Evolutionary conservation across 495 filamentous ascomycete genomes (phyloP).

Genomic region (Penicillium bovifimosum): DNA sequence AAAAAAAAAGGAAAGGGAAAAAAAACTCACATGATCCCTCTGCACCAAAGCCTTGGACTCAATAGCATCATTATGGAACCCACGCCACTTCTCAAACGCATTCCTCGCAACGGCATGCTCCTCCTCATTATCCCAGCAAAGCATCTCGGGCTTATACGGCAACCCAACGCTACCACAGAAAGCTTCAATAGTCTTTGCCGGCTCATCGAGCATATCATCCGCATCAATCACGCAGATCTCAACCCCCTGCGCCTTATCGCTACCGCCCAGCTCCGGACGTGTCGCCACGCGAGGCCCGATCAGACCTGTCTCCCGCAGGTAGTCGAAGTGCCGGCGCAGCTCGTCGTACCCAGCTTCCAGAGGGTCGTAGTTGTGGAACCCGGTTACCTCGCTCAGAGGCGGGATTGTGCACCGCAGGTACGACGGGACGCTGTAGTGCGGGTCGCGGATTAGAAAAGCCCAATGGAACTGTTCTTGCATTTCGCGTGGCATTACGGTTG

Average conservation of each 20-base stretch:
- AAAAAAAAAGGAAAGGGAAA: no score
- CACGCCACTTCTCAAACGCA: conserved; percentile 91
- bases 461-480: conserved; percentile 76
- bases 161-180: conserved; percentile 77
- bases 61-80: conserved; percentile 94
- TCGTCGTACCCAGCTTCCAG: conserved; percentile 87
- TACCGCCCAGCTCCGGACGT: conserved; percentile 23
- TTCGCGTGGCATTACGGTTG: conserved; percentile 71
- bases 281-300: conserved; percentile 59
- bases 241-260: conserved; percentile 10
- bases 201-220: conserved; percentile 85
- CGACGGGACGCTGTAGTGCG: conserved; percentile 76
- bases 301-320: conserved; percentile 54
- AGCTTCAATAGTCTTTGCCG: conserved; percentile 61
- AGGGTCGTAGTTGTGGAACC: conserved; percentile 80
- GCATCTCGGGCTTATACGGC: conserved; percentile 64
- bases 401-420: conserved; percentile 96
- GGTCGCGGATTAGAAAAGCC: conserved; percentile 96
- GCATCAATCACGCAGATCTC: conserved; percentile 90
- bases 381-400: conserved; percentile 71
- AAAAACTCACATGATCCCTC: conserved; percentile 65
- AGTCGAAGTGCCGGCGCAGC: conserved; percentile 79
- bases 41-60: conserved; percentile 67
- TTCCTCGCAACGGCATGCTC: conserved; percentile 57
- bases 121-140: conserved; percentile 72